Conservation (phyloP, 805 yeast genomes). For the Saturnispora bothae region DNA sequence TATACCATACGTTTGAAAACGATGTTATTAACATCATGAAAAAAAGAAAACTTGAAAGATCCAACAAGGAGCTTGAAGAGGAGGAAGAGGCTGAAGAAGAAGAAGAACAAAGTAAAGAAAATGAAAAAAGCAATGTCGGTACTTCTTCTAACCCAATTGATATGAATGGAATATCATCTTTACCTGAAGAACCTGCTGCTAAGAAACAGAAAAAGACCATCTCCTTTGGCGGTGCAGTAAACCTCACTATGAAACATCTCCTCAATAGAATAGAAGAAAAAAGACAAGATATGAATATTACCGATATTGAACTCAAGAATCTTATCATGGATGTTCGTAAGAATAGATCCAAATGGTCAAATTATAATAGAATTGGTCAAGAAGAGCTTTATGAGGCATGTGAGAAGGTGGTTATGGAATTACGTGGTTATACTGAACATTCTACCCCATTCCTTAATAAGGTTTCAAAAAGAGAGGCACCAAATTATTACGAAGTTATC, state of each 20-base stretch:
- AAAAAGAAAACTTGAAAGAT: slow-evolving; percentile 66
- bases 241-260: slow-evolving; percentile 68
- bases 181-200: slow-evolving; percentile 9
- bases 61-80: slow-evolving; percentile 57
- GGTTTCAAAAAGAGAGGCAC: slow-evolving; percentile 97
- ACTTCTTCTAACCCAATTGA: background rate
- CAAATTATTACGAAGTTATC: slow-evolving; percentile 83
- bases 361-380: slow-evolving; percentile 90
- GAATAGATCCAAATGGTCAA: slow-evolving; percentile 96
- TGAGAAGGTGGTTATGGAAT: slow-evolving; percentile 84
- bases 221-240: slow-evolving; percentile 53
- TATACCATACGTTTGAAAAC: slow-evolving; percentile 67
- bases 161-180: background rate
- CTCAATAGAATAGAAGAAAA: slow-evolving; percentile 67
- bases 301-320: slow-evolving; percentile 75
- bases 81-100: slow-evolving; percentile 16
- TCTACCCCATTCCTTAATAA: slow-evolving; percentile 91
- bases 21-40: slow-evolving; percentile 68
- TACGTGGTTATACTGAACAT: slow-evolving; percentile 89
- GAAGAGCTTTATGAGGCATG: slow-evolving; percentile 97
- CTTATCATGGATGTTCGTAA: slow-evolving; percentile 87
- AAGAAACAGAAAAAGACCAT: slow-evolving; percentile 18
- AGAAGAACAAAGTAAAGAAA: slow-evolving; percentile 10
- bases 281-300: slow-evolving; percentile 61
- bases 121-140: slow-evolving; percentile 11